Evolutionary conservation across 495 filamentous ascomycete species (phyloP).

Genomic region (Lindgomyces ingoldianus): DNA sequence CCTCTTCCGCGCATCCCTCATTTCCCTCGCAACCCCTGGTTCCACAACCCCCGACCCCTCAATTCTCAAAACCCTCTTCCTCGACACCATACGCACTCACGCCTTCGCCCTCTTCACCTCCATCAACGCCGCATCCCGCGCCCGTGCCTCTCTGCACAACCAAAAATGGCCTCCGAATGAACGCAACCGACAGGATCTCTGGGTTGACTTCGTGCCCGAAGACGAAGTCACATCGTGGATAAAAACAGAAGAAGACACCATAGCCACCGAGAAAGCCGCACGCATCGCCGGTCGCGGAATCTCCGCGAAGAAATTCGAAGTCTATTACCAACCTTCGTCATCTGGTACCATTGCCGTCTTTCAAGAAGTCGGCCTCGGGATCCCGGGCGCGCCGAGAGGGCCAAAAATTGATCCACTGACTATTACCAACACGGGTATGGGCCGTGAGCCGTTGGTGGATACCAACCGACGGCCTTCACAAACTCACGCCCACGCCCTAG

Average conservation of each 20-base stretch:
- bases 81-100: conserved; percentile 85
- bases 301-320: conserved; percentile 64
- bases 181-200: conserved; percentile 77
- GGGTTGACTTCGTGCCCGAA: conserved; percentile 87
- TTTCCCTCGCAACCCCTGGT: conserved; percentile 63
- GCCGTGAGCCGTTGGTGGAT: no score
- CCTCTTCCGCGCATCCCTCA: conserved; percentile 65
- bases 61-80: conserved; percentile 66
- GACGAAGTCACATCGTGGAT: conserved; percentile 76
- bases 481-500: no score
- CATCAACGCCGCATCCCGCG: conserved; percentile 71
- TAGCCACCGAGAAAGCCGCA: conserved; percentile 22
- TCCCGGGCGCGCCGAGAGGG: conserved; percentile 21
- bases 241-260: conserved; percentile 60
- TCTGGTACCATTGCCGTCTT: conserved; percentile 50
- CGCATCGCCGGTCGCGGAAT: conserved; percentile 47
- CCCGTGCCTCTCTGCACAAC: conserved; percentile 73
- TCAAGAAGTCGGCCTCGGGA: conserved; percentile 36
- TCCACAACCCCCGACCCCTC: conserved; percentile 51
- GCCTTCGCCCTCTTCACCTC: conserved; percentile 73
- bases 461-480: no score
- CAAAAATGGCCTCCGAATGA: conserved; percentile 80
- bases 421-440: no score
- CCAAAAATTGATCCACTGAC: background rate
- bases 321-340: conserved; percentile 64